Base-by-base conservation (phyloP, 2,329 filamentous ascomycete genomes). In the Colletotrichum sp. region DNA sequence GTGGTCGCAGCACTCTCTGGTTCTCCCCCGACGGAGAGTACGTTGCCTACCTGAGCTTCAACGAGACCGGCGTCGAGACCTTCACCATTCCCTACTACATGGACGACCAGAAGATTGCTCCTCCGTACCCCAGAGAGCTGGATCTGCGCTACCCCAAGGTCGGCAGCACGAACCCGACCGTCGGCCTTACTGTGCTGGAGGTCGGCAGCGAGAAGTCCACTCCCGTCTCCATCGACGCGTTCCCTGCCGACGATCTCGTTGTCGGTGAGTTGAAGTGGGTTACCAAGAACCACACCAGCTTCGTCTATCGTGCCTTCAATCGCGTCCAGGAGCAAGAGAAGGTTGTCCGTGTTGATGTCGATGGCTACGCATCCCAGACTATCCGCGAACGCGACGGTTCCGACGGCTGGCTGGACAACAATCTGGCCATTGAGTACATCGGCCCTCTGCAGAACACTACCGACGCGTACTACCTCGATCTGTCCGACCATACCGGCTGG, bases 11-110 rank as follows among this genome's bases (percentile, higher is more conserved):
- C 75, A 96, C 94, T 7, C 97, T 96, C 2, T 99, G 97, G 97
- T 99, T 96, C 96, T 96, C 95, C 38, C 90, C 93, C 43, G 95
- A 97, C 81, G 97, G 96, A 66, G 93, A 95, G 78, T 98, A 94
- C 81, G 85, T 99, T 72, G 95, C 97, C 27, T 99, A 98, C 82
- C 86, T 99, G 74, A 93, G 95, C 34, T 99, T 97, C 8, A 97
- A 99, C 81, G 91, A 94, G 84, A 93, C 91, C 1, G 92, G 91
- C 1, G 92, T 94, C 8, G 88, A 86, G 5, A 93, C 91, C 1
- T 93, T 90, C 80, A 90, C 88, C 0, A 87, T 94, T 13, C 90
- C 91, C 0, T 93, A 93, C 81, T 94, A 91, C 80, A 93, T 92
- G 89, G 85, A 90, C 67, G 84, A 87, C 70, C 81, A 90, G 72